phyloP scores from a whole-genome alignment of 2,329 filamentous ascomycete genomes.

The Helminthosporium solani region DNA sequence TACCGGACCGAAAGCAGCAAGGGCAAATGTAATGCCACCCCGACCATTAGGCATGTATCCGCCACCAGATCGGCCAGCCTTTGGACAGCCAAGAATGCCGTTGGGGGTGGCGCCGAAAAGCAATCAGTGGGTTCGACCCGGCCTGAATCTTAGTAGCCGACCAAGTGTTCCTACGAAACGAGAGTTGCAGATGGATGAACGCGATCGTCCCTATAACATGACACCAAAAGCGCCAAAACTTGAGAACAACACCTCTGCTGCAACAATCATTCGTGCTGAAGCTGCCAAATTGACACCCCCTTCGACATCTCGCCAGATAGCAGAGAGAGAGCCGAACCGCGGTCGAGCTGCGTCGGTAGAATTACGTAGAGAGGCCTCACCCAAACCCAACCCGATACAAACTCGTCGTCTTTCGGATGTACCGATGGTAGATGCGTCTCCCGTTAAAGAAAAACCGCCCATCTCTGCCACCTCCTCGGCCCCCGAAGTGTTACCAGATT shows the following conservation, averaged over 20 bases:
- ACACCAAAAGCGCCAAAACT: conserved; percentile 38
- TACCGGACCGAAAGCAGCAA: conserved; percentile 44
- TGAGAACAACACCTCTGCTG: conserved; percentile 20
- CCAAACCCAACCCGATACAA: conserved; percentile 32
- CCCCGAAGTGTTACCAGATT: conserved; percentile 40
- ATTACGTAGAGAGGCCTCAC: conserved; percentile 18
- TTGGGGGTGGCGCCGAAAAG: conserved; percentile 38
- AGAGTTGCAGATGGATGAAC: conserved; percentile 48
- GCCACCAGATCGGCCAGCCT: conserved; percentile 29
- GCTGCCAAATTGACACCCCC: conserved; percentile 28
- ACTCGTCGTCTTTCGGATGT: conserved; percentile 37
- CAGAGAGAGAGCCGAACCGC: conserved; percentile 18
- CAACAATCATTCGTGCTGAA: conserved; percentile 22
- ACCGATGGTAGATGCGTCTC: conserved; percentile 37
- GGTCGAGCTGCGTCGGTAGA: conserved; percentile 26
- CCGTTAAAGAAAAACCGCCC: conserved; percentile 27
- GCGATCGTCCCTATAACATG: conserved; percentile 36
- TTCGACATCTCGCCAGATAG: conserved; percentile 16
- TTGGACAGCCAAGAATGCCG: conserved; percentile 32
- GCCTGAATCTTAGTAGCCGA: conserved; percentile 34
- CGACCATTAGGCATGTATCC: conserved; percentile 36
- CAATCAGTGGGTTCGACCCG: conserved; percentile 48
- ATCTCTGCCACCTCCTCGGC: conserved; percentile 34
- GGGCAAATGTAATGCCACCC: conserved; percentile 27
- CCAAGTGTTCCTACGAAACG: conserved; percentile 47